These are phyloP conservation scores for Sarcocystis neurona DNA, from an alignment of 169 alveolate species.

Conservation along the genomic window DNA sequence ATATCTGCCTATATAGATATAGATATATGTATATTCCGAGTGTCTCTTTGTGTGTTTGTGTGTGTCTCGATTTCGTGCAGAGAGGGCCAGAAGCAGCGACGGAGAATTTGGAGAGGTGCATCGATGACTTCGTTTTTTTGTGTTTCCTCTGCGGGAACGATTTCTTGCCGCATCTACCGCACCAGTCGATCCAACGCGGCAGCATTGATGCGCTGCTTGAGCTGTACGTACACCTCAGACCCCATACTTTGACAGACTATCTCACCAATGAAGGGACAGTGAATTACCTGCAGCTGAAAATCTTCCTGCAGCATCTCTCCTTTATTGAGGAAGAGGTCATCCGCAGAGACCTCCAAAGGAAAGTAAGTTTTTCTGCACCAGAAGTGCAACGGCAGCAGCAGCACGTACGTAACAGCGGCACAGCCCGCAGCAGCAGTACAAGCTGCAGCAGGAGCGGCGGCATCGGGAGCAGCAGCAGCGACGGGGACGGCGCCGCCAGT, in stretches of 20 bases:
- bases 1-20: too few relatives aligned
- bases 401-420: too few relatives aligned
- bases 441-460: too few relatives aligned
- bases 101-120: conserved; percentile 91
- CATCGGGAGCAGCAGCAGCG: too few relatives aligned
- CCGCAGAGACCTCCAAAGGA: conserved; percentile 40
- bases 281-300: conserved; percentile 12
- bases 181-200: conserved; percentile 86
- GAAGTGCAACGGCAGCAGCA: too few relatives aligned
- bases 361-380: too few relatives aligned
- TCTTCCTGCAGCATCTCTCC: conserved; percentile 45
- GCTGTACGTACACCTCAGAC: conserved; percentile 50
- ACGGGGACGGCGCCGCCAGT: too few relatives aligned
- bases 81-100: conserved; percentile 40
- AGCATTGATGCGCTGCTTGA: conserved; percentile 47
- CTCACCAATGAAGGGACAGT: conserved; percentile 62
- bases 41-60: background rate
- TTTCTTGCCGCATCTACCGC: conserved; percentile 95
- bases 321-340: conserved; percentile 50
- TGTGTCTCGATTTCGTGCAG: background rate
- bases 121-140: conserved; percentile 95
- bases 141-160: conserved; percentile 94
- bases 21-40: background rate
- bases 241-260: conserved; percentile 43
- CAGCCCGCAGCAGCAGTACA: too few relatives aligned